Conservation (phyloP, 1,284 basidiomycete genomes). For the Boletus mariae region DNA sequence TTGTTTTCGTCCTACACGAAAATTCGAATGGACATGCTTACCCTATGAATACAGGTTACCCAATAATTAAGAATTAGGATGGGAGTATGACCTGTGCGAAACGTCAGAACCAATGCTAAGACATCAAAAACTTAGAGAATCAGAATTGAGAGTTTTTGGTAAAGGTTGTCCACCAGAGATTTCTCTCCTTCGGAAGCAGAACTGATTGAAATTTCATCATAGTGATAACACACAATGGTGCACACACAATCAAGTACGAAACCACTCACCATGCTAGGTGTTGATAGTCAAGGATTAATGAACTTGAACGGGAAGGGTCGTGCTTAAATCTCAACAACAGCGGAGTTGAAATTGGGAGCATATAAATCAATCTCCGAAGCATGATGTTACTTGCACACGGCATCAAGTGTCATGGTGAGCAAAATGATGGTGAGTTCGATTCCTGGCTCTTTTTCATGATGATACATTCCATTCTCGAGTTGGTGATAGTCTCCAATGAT, state of each 20-base stretch:
- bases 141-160: constrained; percentile 58
- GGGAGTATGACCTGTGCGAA: not conserved
- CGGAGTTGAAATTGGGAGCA: constrained; percentile 9
- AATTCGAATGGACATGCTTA: constrained; percentile 16
- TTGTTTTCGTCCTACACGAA: constrained; percentile 51
- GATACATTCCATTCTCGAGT: constrained; percentile 65
- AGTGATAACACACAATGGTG: constrained; percentile 9
- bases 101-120: constrained; percentile 4
- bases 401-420: too few species aligned
- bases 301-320: not conserved
- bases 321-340: constrained; percentile 11
- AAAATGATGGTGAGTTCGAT: constrained; percentile 19
- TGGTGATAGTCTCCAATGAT: constrained; percentile 63
- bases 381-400: too few species aligned
- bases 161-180: constrained; percentile 65
- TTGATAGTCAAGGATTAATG: not conserved
- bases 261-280: constrained; percentile 9
- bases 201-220: constrained; percentile 65
- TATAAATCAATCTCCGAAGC: not conserved
- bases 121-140: constrained; percentile 30
- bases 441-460: constrained; percentile 38
- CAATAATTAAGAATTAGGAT: not conserved
- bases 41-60: not conserved
- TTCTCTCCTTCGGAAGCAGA: constrained; percentile 78
- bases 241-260: not conserved